phyloP scores from a whole-genome alignment of 2,329 filamentous ascomycete genomes.

The Diaporthe helianthi region DNA sequence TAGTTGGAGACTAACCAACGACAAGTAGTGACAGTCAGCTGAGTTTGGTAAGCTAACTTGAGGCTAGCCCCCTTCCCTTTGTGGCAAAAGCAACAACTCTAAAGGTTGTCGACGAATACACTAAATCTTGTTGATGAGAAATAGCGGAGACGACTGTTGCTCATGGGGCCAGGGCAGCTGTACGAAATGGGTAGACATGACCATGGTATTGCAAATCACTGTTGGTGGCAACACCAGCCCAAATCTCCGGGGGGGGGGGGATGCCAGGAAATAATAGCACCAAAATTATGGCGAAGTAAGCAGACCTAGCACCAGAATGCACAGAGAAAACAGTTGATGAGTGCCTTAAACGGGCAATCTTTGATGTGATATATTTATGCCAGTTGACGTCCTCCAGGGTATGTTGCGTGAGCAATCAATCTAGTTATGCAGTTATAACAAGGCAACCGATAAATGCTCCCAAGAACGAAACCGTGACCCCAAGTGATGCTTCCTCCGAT shows the following conservation, averaged over 20 bases:
- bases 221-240: neutral
- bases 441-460: neutral
- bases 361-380: neutral
- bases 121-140: neutral
- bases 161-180: neutral
- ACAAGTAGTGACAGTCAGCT: slow-evolving; percentile 12
- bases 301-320: neutral
- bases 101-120: neutral
- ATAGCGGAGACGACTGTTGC: neutral
- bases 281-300: neutral
- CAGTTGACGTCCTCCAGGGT: neutral
- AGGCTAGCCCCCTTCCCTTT: neutral
- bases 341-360: neutral
- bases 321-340: neutral
- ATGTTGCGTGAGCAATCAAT: slow-evolving; percentile 32
- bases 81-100: neutral
- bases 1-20: neutral
- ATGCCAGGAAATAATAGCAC: neutral
- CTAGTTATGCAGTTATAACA: slow-evolving; percentile 22
- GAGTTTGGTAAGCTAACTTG: slow-evolving; percentile 3
- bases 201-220: neutral
- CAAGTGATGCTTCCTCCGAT: neutral
- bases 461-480: slow-evolving; percentile 11
- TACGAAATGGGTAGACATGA: neutral
- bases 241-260: neutral